Conservation (phyloP, 768 basidiomycete species). For the Trichaptum fuscoviolaceum region DNA sequence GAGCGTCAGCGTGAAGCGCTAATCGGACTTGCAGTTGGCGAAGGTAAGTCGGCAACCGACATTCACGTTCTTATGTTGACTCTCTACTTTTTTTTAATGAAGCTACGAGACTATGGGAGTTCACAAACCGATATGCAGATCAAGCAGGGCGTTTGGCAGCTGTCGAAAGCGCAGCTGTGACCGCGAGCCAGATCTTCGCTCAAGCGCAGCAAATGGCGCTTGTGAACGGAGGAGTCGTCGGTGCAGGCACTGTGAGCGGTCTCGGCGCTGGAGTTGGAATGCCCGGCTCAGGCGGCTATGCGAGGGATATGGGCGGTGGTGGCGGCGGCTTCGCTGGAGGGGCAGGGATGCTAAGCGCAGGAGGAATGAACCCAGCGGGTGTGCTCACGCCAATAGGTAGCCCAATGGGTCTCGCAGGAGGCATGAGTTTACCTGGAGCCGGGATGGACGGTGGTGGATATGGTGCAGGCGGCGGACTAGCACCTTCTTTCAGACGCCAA, state of each 20-base stretch:
- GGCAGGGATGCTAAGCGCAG: background rate
- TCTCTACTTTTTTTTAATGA: too few relatives aligned
- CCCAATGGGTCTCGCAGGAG: background rate
- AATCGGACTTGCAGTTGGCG: conserved; percentile 63
- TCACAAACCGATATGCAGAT: conserved; percentile 39
- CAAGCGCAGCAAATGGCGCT: background rate
- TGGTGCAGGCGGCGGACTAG: background rate
- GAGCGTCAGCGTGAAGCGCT: conserved; percentile 64
- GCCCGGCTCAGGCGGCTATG: background rate
- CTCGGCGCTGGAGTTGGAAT: background rate
- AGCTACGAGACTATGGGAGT: conserved; percentile 57
- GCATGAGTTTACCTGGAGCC: background rate
- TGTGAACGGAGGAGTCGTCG: background rate
- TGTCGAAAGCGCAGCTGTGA: conserved; percentile 63
- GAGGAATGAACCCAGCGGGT: background rate
- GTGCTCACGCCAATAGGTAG: background rate
- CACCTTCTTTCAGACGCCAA: background rate
- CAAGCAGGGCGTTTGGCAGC: conserved; percentile 43
- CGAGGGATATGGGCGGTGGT: too few relatives aligned
- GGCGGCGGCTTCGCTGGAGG: too few relatives aligned
- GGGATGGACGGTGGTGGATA: background rate
- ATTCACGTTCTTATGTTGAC: background rate
- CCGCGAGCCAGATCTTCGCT: conserved; percentile 37
- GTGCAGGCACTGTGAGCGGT: background rate
- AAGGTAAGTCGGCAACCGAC: conserved; percentile 40